Conservation (phyloP, 1,284 basidiomycete species). For the Takashimella tepidaria region DNA sequence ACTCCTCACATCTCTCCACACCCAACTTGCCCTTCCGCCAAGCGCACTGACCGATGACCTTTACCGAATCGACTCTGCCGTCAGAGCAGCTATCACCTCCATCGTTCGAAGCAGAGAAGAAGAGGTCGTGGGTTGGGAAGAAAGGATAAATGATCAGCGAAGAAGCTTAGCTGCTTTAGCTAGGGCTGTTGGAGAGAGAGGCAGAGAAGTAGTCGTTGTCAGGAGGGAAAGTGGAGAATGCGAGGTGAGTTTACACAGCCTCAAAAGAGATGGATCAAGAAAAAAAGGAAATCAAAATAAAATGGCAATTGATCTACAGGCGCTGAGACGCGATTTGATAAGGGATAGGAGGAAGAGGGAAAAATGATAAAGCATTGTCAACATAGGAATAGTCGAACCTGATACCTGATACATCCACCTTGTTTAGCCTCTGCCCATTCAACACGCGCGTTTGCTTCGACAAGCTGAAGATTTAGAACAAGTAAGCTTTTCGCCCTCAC, state of each 20-base stretch:
- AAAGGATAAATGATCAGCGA: conserved; percentile 28
- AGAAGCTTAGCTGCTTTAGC: conserved; percentile 26
- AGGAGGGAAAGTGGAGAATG: conserved; percentile 29
- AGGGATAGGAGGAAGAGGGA: not conserved
- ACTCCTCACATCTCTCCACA: conserved; percentile 34
- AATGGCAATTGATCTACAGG: too few relatives aligned
- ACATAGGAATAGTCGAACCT: conserved; percentile 4
- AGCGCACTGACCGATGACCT: conserved; percentile 33
- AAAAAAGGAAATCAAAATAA: too few relatives aligned
- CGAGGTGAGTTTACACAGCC: conserved; percentile 30
- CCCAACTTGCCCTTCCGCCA: conserved; percentile 35
- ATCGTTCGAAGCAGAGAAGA: conserved; percentile 37
- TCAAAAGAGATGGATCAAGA: not conserved
- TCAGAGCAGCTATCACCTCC: conserved; percentile 33
- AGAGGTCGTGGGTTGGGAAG: conserved; percentile 40
- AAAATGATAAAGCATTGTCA: too few relatives aligned
- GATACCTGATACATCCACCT: conserved; percentile 1
- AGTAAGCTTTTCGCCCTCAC: too few relatives aligned
- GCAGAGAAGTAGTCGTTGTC: conserved; percentile 24
- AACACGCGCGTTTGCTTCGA: conserved; percentile 28
- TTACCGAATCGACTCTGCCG: conserved; percentile 38
- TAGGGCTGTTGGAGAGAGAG: conserved; percentile 36
- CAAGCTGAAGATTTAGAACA: conserved; percentile 32
- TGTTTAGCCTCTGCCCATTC: conserved; percentile 30
- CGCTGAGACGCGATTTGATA: too few relatives aligned